Base-by-base conservation (phyloP, 2,329 filamentous ascomycete genomes). In the Phyllosticta citriasiana region DNA sequence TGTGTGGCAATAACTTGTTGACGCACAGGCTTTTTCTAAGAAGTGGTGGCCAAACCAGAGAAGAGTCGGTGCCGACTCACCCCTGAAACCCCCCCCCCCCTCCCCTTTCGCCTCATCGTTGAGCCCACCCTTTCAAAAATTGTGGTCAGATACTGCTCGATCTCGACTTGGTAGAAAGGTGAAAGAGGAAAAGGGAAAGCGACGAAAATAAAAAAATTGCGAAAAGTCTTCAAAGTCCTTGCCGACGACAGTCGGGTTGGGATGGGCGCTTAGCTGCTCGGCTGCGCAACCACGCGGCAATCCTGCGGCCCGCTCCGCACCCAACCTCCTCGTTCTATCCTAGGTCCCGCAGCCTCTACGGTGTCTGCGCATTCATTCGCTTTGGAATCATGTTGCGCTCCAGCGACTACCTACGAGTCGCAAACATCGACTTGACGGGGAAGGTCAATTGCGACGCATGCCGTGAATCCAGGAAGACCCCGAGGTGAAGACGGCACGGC, bases 401-500 rank as follows among this genome's bases (percentile, higher is more conserved):
- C 6, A 47, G 6, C 14, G 40, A 19, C 40, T n/a, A 4, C 40
- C 2, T 3, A 30, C 27, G 27, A 30, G 4, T 6, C 27, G 27
- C 27, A 30, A 5, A 19, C 4, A 30, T 6, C 40, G 14, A 3
- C 2, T 47, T 47, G 40, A 19, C n/a, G 3, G 14, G n/a, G 4
- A 7, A 19, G 4, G n/a, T 47, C 7, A 7, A 47, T 47, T 47
- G 40, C 40, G 14, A 47, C 40, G 40, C 40, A 53, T 60, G 53
- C 10, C 25, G 12, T 35, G 16, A 12, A n/a, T 40, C 9, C 9
- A 33, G 19, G 40, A 56, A 12, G 10, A 26, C 10, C 16, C 26
- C 26, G 56, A 57, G 55, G 67, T 65, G 55, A 67, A 59, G 63
- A 86, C 84, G 2, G 71, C 79, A 86, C 84, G 2, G 71, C 79